Conservation (phyloP, 2,329 filamentous ascomycete genomes). For the Diplodia scrobiculata region DNA sequence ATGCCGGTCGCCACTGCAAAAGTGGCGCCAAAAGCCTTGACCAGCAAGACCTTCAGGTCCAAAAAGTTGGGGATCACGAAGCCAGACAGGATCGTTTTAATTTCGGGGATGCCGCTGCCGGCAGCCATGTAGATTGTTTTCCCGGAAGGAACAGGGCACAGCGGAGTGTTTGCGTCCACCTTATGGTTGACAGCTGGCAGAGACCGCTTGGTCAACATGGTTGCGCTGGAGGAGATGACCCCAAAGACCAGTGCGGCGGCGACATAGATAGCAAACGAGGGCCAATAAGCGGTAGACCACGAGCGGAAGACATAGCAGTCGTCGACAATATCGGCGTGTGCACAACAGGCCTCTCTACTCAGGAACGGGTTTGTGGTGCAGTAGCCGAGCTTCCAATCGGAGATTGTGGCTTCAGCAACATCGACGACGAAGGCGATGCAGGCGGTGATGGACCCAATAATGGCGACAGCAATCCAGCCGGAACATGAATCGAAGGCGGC, state of each 20-base stretch:
- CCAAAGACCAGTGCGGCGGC: constrained; percentile 55
- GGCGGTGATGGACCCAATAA: constrained; percentile 59
- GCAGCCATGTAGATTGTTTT: constrained; percentile 63
- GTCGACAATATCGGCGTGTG: constrained; percentile 35
- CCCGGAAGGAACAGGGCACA: constrained; percentile 38
- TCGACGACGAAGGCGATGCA: constrained; percentile 60
- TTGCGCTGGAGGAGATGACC: constrained; percentile 53
- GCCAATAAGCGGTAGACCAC: constrained; percentile 50
- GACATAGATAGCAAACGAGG: constrained; percentile 54
- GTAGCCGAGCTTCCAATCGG: constrained; percentile 62
- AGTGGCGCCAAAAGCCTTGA: constrained; percentile 61
- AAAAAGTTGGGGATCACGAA: constrained; percentile 63
- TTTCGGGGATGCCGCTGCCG: constrained; percentile 63
- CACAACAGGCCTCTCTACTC: constrained; percentile 56
- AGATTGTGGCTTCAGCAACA: constrained; percentile 56
- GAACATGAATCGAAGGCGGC: constrained; percentile 54
- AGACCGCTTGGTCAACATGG: constrained; percentile 54
- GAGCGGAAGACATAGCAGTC: constrained; percentile 48
- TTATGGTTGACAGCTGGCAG: constrained; percentile 51
- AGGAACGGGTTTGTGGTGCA: constrained; percentile 52
- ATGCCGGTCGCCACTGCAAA: constrained; percentile 63
- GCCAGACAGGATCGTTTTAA: constrained; percentile 63
- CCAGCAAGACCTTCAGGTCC: constrained; percentile 56
- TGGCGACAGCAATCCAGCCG: constrained; percentile 58
- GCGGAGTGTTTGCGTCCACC: constrained; percentile 28